phyloP scores from a whole-genome alignment of 2,329 filamentous ascomycete genomes.

The Penicillium sp. region DNA sequence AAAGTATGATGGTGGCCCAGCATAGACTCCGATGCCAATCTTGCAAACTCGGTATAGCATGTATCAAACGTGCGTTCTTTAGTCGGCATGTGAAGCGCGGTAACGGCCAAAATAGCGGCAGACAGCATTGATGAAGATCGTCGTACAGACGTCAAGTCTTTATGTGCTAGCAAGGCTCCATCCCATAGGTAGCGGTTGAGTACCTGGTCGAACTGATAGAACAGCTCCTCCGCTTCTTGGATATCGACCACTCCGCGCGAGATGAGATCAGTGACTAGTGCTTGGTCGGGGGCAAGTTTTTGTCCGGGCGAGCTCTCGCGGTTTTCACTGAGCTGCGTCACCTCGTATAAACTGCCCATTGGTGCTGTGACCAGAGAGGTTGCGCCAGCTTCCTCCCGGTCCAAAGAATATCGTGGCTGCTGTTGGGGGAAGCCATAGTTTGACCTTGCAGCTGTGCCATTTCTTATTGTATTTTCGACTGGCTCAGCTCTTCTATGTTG shows the following conservation, averaged over 20 bases:
- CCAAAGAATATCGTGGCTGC: constrained; percentile 36
- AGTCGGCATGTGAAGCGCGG: constrained; percentile 51
- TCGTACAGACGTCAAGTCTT: constrained; percentile 48
- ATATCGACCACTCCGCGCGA: constrained; percentile 50
- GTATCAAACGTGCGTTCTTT: constrained; percentile 50
- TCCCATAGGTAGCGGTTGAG: constrained; percentile 45
- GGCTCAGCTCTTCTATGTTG: constrained; percentile 22
- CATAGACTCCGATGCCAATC: constrained; percentile 54
- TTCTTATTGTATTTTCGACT: constrained; percentile 12
- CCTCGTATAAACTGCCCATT: constrained; percentile 52
- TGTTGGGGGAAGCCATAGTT: constrained; percentile 26
- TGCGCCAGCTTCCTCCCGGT: constrained; percentile 39
- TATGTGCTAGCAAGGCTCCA: constrained; percentile 49
- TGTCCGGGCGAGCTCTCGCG: constrained; percentile 35
- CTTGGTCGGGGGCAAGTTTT: constrained; percentile 35
- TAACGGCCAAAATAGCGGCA: constrained; percentile 50
- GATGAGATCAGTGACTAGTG: constrained; percentile 51
- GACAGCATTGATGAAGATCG: constrained; percentile 47
- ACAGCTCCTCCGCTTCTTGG: constrained; percentile 45
- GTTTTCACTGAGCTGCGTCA: constrained; percentile 46
- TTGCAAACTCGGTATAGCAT: constrained; percentile 54
- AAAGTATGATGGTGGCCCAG: constrained; percentile 53
- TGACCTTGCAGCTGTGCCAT: constrained; percentile 22
- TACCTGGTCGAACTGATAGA: constrained; percentile 43
- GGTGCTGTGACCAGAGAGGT: constrained; percentile 43